phyloP scores from a whole-genome alignment of 768 basidiomycete genomes.

The Boletus insuetus region DNA sequence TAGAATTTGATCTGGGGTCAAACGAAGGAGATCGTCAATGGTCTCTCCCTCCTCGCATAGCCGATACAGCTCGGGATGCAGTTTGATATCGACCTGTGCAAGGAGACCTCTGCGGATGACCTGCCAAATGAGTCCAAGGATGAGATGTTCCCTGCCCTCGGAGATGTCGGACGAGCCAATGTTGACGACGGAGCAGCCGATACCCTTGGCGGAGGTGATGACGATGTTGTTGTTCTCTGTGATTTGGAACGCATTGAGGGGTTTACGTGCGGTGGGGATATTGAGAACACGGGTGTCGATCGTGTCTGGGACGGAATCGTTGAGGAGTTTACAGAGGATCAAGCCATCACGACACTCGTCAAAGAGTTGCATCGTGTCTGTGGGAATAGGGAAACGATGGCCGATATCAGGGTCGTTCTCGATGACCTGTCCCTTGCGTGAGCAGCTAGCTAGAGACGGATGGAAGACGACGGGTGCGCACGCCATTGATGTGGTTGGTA shows the following conservation, averaged over 20 bases:
- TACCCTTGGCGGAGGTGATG: constrained; percentile 96
- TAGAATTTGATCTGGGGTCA: constrained; percentile 96
- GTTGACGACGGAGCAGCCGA: constrained; percentile 98
- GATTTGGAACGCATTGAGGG: constrained; percentile 97
- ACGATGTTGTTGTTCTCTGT: constrained; percentile 99
- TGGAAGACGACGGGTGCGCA: constrained; percentile 38
- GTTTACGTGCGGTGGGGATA: constrained; percentile 74
- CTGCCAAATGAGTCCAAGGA: constrained; percentile 98
- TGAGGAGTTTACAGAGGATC: constrained; percentile 96
- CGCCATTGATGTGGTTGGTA: constrained; percentile 97
- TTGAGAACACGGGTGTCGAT: constrained; percentile 99
- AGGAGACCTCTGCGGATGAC: constrained; percentile 93
- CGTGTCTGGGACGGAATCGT: constrained; percentile 98
- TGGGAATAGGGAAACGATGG: constrained; percentile 84
- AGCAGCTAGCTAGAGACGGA: neutral
- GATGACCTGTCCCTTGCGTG: constrained; percentile 61
- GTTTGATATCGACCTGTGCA: constrained; percentile 95
- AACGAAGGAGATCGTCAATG: constrained; percentile 86
- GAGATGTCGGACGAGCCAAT: constrained; percentile 92
- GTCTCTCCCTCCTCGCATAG: constrained; percentile 97
- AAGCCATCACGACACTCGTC: constrained; percentile 96
- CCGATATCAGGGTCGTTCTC: constrained; percentile 87
- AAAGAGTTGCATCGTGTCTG: constrained; percentile 96
- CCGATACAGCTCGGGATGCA: constrained; percentile 95
- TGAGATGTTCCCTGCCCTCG: constrained; percentile 93